These are phyloP conservation scores for Colletotrichum abscissum DNA, from an alignment of 2,329 filamentous ascomycete genomes.

Conservation along the genomic window DNA sequence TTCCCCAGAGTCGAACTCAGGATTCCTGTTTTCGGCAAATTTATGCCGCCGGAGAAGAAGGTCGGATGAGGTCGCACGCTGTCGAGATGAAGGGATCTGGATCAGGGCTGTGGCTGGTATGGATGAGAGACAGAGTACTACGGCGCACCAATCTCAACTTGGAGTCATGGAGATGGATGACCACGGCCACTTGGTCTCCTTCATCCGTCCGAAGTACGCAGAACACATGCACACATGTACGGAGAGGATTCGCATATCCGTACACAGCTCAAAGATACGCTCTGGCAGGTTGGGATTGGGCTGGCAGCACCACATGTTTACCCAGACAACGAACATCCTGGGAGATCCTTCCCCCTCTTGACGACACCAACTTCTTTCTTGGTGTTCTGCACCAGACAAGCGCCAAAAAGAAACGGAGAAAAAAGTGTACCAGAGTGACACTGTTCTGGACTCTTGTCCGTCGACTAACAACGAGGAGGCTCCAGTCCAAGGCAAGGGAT, in stretches of 20 bases:
- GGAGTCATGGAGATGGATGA: neutral
- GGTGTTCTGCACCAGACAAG: constrained; percentile 22
- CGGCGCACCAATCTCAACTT: constrained; percentile 9
- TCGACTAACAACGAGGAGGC: neutral
- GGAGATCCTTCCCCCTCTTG: neutral
- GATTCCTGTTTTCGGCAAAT: constrained; percentile 15
- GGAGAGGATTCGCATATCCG: neutral
- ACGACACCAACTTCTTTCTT: neutral
- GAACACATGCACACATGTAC: neutral
- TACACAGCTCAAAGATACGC: neutral
- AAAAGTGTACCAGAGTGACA: neutral
- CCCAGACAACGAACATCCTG: constrained; percentile 18
- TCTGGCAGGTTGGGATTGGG: neutral
- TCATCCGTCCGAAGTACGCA: constrained; percentile 2
- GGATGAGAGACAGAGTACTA: constrained; percentile 28
- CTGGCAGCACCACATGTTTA: constrained; percentile 10
- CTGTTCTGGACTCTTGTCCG: neutral
- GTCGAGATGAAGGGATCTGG: constrained; percentile 24
- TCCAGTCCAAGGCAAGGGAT: constrained; percentile 6
- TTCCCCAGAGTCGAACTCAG: neutral
- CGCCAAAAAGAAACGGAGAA: constrained; percentile 21
- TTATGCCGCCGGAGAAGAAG: neutral
- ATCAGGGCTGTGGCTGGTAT: constrained; percentile 23
- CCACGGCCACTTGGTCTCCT: neutral
- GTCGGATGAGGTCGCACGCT: constrained; percentile 5